Conservation (phyloP, 139 green algal species). For the Zygnema cylindricum region DNA sequence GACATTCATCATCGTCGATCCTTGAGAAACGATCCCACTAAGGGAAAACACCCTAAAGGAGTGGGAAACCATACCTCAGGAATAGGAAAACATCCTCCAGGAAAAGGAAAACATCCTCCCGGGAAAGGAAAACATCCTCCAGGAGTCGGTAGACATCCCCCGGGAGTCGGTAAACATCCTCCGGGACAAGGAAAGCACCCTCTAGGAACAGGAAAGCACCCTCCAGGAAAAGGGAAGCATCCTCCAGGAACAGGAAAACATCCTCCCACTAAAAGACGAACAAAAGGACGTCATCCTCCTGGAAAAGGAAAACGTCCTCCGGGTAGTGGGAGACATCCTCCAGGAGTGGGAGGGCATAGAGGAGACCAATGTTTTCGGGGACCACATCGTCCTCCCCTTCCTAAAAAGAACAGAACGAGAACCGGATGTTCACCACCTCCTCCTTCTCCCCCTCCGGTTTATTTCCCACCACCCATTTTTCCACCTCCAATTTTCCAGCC, state of each 20-base stretch:
- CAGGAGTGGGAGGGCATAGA: neutral
- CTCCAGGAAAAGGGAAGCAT: neutral
- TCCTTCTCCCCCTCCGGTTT: too few species aligned
- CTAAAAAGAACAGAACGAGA: neutral
- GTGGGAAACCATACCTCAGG: too few species aligned
- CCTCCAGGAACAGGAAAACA: neutral
- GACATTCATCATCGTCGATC: too few species aligned
- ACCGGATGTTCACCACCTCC: too few species aligned
- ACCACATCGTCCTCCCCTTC: neutral
- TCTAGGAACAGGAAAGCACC: neutral
- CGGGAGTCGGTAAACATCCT: neutral
- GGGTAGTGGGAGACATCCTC: neutral
- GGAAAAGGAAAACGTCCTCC: neutral
- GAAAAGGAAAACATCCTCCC: neutral
- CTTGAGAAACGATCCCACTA: too few species aligned
- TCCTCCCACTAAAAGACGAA: neutral
- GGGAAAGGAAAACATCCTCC: neutral
- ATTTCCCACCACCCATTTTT: neutral
- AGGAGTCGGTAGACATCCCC: neutral
- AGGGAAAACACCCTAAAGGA: neutral
- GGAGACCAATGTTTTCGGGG: neutral
- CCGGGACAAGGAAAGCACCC: neutral
- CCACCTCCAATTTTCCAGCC: neutral
- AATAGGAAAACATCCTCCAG: neutral
- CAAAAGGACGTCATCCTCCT: neutral